These are phyloP conservation scores for Zygotorulaspora sp. DNA, from an alignment of 805 yeast genomes.

Conservation along the genomic window DNA sequence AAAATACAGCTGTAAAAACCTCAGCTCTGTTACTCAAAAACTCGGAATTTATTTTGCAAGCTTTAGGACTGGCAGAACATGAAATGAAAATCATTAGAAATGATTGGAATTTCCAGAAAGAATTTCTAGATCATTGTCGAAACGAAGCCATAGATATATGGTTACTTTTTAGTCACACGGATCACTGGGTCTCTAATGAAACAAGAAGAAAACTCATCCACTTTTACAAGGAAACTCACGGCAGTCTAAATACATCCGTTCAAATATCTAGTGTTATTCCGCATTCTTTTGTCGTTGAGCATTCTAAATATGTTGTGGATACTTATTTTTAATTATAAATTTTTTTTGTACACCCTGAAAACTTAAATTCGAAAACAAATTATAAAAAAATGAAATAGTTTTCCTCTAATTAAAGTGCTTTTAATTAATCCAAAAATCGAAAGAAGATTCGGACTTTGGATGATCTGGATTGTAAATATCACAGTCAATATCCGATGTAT, in stretches of 20 bases:
- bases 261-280: constrained; percentile 38
- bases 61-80: constrained; percentile 51
- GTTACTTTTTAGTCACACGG: constrained; percentile 54
- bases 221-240: constrained; percentile 33
- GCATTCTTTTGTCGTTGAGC: constrained; percentile 60
- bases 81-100: constrained; percentile 52
- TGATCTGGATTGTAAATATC: constrained; percentile 18
- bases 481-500: constrained; percentile 42
- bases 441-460: constrained; percentile 23
- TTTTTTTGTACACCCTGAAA: no score
- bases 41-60: constrained; percentile 47
- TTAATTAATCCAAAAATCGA: no score
- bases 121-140: constrained; percentile 37
- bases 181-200: constrained; percentile 58
- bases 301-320: constrained; percentile 40
- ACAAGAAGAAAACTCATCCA: constrained; percentile 45
- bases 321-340: constrained; percentile 17
- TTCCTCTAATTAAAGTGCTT: no score
- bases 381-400: no score
- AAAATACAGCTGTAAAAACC: constrained; percentile 38
- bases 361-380: no score
- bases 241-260: constrained; percentile 28
- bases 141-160: constrained; percentile 38
- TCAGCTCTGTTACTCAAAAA: constrained; percentile 42
- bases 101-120: constrained; percentile 49